Evolutionary conservation across 139 green algal species (phyloP).

Genomic region (Eudorina sp.): DNA sequence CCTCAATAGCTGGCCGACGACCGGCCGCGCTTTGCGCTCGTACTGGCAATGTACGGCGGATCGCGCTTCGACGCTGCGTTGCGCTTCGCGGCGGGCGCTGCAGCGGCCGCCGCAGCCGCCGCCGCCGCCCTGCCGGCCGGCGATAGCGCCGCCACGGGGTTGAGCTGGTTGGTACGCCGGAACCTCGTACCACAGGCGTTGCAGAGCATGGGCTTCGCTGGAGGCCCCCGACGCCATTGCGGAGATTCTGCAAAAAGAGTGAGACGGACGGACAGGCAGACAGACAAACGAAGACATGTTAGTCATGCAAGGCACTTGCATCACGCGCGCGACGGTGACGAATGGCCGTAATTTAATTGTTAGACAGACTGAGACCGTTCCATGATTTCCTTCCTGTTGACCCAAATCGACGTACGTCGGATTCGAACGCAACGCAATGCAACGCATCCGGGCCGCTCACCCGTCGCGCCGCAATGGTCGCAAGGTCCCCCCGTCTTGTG

Average conservation of each 20-base stretch:
- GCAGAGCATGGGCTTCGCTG: constrained; percentile 75
- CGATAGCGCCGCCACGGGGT: neutral
- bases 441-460: constrained; percentile 8
- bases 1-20: neutral
- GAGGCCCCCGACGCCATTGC: constrained; percentile 77
- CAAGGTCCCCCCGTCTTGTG: constrained; percentile 69
- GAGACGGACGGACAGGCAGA: neutral
- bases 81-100: neutral
- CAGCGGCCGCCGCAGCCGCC: neutral
- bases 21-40: constrained; percentile 20
- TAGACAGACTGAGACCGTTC: no score
- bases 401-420: no score
- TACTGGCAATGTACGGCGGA: neutral
- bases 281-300: no score
- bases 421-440: no score
- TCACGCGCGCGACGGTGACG: no score
- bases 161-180: constrained; percentile 63
- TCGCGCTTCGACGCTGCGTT: constrained; percentile 12
- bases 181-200: constrained; percentile 84
- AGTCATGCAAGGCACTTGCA: no score
- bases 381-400: no score
- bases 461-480: constrained; percentile 66
- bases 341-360: no score
- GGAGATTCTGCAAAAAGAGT: constrained; percentile 61
- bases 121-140: neutral